Evolutionary conservation across 306 rosid genomes (phyloP).

Genomic region (Vigna angularis): DNA sequence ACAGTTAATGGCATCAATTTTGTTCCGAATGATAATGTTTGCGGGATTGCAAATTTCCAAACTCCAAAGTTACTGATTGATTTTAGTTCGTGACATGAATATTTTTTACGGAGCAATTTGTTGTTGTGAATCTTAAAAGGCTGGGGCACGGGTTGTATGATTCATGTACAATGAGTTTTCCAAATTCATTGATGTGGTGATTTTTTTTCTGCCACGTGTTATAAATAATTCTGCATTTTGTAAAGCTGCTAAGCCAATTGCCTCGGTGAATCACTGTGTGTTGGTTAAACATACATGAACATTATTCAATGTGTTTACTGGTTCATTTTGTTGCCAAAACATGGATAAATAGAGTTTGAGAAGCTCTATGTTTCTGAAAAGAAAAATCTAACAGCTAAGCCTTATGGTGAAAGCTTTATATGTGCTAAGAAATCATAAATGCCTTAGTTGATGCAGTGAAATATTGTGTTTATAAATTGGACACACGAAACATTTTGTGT

Average conservation of each 20-base stretch:
- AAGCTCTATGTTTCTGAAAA: neutral
- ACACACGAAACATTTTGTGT: neutral
- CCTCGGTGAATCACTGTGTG: neutral
- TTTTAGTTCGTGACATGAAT: neutral
- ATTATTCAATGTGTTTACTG: neutral
- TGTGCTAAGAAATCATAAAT: neutral
- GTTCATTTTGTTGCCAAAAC: neutral
- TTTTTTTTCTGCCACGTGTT: neutral
- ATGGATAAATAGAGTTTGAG: neutral
- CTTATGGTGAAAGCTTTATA: neutral
- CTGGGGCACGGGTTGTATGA: neutral
- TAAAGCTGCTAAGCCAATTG: neutral
- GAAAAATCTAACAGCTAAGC: neutral
- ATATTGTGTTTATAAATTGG: slow-evolving; percentile 10
- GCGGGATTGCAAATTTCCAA: neutral
- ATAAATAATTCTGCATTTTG: neutral
- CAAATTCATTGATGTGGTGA: neutral
- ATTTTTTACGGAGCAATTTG: neutral
- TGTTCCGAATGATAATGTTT: neutral
- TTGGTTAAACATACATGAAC: neutral
- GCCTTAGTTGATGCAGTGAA: slow-evolving; percentile 14
- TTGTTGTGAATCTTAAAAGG: neutral
- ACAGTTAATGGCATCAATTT: neutral
- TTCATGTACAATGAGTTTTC: neutral
- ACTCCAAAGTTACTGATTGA: neutral